A percentile compares a stretch with the other conserved stretches of the same genome.
Conservation (phyloP, 1,284 basidiomycete species). For the Moniliella sp. region DNA sequence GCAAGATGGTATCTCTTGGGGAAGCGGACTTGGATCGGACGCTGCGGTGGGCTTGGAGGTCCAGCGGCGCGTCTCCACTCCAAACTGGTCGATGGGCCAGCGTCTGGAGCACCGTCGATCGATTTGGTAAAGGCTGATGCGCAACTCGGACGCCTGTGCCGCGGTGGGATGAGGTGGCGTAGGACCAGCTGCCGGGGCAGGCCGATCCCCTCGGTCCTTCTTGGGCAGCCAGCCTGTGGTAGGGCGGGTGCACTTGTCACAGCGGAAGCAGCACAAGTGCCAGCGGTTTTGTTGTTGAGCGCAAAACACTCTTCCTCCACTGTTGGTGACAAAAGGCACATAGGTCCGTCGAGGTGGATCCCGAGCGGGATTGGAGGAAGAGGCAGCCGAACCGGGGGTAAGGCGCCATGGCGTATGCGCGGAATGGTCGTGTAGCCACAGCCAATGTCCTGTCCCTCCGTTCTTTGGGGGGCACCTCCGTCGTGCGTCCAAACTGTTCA, state of each 20-base stretch:
- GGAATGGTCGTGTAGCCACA: slow-evolving; percentile 27
- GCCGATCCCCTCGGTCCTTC: too few species aligned
- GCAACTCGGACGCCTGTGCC: too few species aligned
- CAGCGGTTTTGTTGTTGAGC: slow-evolving; percentile 80
- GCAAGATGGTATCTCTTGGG: too few species aligned
- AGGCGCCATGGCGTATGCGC: slow-evolving; percentile 17
- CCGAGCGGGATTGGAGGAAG: slow-evolving; percentile 7
- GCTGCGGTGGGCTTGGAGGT: not conserved
- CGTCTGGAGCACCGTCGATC: not conserved
- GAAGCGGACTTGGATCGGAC: not conserved
- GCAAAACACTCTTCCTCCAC: slow-evolving; percentile 93
- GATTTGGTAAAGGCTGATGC: not conserved
- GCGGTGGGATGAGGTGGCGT: not conserved
- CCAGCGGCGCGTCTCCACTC: not conserved
- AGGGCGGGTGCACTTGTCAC: slow-evolving; percentile 53
- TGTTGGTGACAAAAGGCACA: slow-evolving; percentile 71
- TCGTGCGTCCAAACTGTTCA: slow-evolving; percentile 40
- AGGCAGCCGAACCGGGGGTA: slow-evolving; percentile 3
- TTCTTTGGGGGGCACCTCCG: slow-evolving; percentile 7
- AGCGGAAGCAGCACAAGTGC: slow-evolving; percentile 80
- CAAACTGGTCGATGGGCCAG: not conserved
- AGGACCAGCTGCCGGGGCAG: not conserved
- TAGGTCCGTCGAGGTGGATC: slow-evolving; percentile 46
- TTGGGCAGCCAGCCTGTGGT: slow-evolving; percentile 36
- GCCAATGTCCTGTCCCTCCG: slow-evolving; percentile 2